These are phyloP conservation scores for Senecio squalidus DNA, from an alignment of 140 eudicot species.

Conservation along the genomic window DNA sequence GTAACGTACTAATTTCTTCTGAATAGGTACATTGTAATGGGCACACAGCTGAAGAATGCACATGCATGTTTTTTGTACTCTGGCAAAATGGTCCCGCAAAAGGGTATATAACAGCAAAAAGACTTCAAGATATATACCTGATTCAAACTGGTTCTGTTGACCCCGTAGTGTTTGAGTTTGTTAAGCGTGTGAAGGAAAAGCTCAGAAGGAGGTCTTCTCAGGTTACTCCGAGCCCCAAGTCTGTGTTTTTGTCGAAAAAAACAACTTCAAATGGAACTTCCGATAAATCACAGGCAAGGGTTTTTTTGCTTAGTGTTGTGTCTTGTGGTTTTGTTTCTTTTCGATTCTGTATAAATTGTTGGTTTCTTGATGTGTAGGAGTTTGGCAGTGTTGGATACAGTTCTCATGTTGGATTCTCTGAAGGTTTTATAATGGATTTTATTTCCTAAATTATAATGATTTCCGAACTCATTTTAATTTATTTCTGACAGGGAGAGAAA, in stretches of 20 bases:
- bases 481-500: constrained; percentile 23
- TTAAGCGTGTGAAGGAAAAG: constrained; percentile 34
- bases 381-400: constrained; percentile 14
- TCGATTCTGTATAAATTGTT: not conserved
- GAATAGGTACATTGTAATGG: constrained; percentile 43
- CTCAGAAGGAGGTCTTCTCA: constrained; percentile 9
- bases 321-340: constrained; percentile 3
- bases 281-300: constrained; percentile 37
- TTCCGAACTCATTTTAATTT: not conserved
- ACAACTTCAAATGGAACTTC: constrained; percentile 21
- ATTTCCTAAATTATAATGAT: not conserved
- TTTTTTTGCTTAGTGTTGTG: not conserved
- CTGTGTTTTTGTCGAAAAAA: not conserved
- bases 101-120: constrained; percentile 37
- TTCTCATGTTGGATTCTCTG: not conserved
- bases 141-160: constrained; percentile 13
- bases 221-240: constrained; percentile 8
- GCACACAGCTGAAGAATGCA: constrained; percentile 46
- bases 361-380: constrained; percentile 33
- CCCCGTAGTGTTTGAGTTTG: constrained; percentile 35
- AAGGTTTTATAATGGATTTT: constrained; percentile 39
- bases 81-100: constrained; percentile 72
- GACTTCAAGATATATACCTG: constrained; percentile 36
- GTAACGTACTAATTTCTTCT: constrained; percentile 3
- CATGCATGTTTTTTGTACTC: constrained; percentile 45